phyloP scores from a whole-genome alignment of 345 rosid genomes.

The Acer campestre region DNA sequence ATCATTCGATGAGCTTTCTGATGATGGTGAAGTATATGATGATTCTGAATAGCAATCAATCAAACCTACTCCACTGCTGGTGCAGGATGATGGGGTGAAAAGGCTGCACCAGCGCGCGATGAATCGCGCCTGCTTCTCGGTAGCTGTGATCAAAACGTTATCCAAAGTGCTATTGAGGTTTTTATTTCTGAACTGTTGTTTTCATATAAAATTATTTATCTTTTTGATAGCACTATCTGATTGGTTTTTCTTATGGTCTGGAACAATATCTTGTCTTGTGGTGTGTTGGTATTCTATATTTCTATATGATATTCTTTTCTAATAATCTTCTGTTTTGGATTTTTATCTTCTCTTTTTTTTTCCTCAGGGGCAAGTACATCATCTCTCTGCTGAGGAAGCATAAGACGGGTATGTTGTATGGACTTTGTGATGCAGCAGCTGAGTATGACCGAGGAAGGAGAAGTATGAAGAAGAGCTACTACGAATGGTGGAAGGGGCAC shows the following conservation, averaged over 20 bases:
- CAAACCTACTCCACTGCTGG: conserved; percentile 43
- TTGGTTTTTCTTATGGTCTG: not conserved
- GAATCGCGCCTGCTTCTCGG: conserved; percentile 25
- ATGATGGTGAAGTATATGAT: conserved; percentile 44
- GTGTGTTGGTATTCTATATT: not conserved
- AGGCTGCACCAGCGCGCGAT: conserved; percentile 44
- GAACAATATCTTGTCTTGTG: not conserved
- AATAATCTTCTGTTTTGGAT: not conserved
- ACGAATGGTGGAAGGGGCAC: not conserved
- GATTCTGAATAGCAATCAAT: conserved; percentile 79
- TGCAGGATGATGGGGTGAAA: conserved; percentile 45
- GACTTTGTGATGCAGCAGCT: conserved; percentile 1
- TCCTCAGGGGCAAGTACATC: not conserved
- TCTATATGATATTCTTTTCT: not conserved
- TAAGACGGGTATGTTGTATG: not conserved
- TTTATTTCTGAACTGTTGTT: conserved; percentile 3
- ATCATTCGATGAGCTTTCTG: conserved; percentile 57
- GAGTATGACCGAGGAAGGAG: not conserved
- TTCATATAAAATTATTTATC: not conserved
- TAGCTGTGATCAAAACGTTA: conserved; percentile 1
- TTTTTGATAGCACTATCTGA: not conserved
- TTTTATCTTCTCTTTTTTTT: not conserved
- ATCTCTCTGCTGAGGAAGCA: conserved; percentile 11
- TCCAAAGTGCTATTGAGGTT: conserved; percentile 21
- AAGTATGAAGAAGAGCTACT: not conserved